Conservation (phyloP, 1,139 yeast species). For the Scheffersomyces cryptocercus region DNA sequence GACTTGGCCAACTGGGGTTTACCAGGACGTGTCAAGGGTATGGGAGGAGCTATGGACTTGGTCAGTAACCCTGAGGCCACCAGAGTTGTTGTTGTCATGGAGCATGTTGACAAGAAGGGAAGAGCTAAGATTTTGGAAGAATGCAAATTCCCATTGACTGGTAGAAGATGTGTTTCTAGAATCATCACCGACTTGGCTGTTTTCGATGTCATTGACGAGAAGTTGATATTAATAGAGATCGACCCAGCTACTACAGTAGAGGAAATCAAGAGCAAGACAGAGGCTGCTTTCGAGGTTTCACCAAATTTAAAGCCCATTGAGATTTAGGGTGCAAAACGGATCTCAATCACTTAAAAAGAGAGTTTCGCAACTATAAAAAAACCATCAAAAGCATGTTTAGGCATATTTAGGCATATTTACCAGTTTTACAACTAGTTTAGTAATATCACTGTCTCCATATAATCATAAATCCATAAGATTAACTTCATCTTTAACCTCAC, state of each 20-base stretch:
- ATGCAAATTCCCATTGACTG: slow-evolving; percentile 50
- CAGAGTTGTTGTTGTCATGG: slow-evolving; percentile 50
- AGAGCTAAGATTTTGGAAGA: slow-evolving; percentile 44
- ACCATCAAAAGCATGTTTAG: too few relatives aligned
- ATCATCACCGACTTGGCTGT: slow-evolving; percentile 53
- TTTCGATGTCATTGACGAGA: slow-evolving; percentile 40
- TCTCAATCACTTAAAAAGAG: too few relatives aligned
- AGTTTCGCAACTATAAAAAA: too few relatives aligned
- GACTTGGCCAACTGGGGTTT: slow-evolving; percentile 56
- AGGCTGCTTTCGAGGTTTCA: slow-evolving; percentile 38
- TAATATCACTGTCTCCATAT: too few relatives aligned
- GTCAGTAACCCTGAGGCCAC: slow-evolving; percentile 49
- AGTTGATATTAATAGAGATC: slow-evolving; percentile 40
- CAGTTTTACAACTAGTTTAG: too few relatives aligned
- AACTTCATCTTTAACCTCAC: too few relatives aligned
- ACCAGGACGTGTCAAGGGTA: slow-evolving; percentile 53
- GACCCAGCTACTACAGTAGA: slow-evolving; percentile 40
- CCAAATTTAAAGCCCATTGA: slow-evolving; percentile 22
- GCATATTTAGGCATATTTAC: too few relatives aligned
- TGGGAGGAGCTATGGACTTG: slow-evolving; percentile 61
- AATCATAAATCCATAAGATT: too few relatives aligned
- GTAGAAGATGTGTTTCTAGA: slow-evolving; percentile 43
- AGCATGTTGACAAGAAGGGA: slow-evolving; percentile 50
- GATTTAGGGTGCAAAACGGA: slow-evolving; percentile 4
- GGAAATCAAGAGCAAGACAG: slow-evolving; percentile 40